These are phyloP conservation scores for Tricholomella constricta DNA, from an alignment of 768 basidiomycete species.

Conservation along the genomic window DNA sequence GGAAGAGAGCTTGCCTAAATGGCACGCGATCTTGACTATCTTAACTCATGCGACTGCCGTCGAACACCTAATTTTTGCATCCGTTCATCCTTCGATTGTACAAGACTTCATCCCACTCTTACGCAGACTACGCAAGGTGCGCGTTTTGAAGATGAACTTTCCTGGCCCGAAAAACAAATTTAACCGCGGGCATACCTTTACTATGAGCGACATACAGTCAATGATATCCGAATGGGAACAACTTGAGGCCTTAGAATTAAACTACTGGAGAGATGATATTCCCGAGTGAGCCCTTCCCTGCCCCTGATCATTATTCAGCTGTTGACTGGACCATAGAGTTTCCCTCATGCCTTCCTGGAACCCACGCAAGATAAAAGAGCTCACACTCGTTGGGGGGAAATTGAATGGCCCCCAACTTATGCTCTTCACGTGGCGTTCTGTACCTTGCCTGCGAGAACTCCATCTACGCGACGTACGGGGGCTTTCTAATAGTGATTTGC, in stretches of 20 bases:
- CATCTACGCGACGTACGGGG: background rate
- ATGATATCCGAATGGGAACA: constrained; percentile 2
- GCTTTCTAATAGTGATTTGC: background rate
- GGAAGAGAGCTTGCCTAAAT: background rate
- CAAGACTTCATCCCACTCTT: background rate
- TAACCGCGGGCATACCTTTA: background rate
- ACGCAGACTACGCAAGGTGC: background rate
- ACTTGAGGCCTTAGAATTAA: background rate
- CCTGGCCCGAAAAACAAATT: background rate
- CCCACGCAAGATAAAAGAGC: background rate
- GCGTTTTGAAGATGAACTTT: background rate
- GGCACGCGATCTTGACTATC: constrained; percentile 6
- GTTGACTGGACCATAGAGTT: background rate
- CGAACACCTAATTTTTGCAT: background rate
- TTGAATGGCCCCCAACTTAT: constrained; percentile 3
- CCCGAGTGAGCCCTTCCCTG: background rate
- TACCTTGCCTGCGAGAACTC: background rate
- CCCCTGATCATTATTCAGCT: background rate
- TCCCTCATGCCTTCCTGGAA: background rate
- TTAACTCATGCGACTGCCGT: background rate
- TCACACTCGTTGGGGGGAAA: background rate
- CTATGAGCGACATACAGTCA: constrained; percentile 1
- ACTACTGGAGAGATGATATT: background rate
- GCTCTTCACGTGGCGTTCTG: background rate
- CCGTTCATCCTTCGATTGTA: background rate